Evolutionary conservation across 176 grass and related monocot species (phyloP), one percentile per base, ranked within the genome.

Genomic region (Elaeis guineensis): DNA sequence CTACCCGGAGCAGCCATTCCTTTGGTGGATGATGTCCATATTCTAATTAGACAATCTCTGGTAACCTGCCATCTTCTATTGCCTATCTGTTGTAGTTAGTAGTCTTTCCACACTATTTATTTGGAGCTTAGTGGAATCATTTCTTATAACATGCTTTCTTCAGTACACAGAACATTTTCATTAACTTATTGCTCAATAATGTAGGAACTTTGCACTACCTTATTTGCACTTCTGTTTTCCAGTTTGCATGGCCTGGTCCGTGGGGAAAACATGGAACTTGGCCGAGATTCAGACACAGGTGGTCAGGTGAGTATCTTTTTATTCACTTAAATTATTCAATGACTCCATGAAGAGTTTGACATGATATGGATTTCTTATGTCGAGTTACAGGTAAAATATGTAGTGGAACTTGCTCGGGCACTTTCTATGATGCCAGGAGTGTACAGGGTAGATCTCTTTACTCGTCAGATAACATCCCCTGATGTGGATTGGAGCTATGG

Each of bases 401-500:
- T 98, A 0, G 87, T 98, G 24, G 93, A 98, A 55, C 84, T 98
- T 1, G 93, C 93, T 39, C 85, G 93, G 14, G 87, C 93, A 0
- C 81, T 98, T 24, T 82, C 93, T 16, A 81, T 80, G 84, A 98
- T 98, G 93, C 93, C 93, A 8, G 93, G 93, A 0, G 93, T 98
- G 11, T 92, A 92, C 53, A 74, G 93, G 24, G 93, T 97, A 17
- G 92, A 98, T 24, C 73, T 98, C 4, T 98, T 98, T 55, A 98
- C 93, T 50, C 93, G 93, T 60, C 93, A 98, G 57, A 82, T 98
- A 69, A 76, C 93, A 9, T 85, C 93, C 55, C 81, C 76, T 50
- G 93, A 98, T 16, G 93, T 98, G 15, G 93, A 98, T 66, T 98
- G 93, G 93, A 98, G 84, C 71, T 98, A 98, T 4, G 93, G 81